Conservation (phyloP, 2,329 filamentous ascomycete species). For the Penicillium sp. region DNA sequence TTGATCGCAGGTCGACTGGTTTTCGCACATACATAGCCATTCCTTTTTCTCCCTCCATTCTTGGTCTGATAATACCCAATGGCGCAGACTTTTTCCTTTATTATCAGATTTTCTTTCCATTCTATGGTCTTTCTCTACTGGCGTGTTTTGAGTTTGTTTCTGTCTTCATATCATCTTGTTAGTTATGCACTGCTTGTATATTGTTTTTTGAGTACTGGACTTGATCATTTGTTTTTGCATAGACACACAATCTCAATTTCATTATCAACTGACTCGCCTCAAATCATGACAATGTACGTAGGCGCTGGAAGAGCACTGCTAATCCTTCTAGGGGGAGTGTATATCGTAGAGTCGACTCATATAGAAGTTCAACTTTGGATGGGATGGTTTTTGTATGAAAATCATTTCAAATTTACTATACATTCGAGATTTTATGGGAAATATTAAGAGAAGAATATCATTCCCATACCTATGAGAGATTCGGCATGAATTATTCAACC, state of each 20-base stretch:
- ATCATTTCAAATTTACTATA: neutral
- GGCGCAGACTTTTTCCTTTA: slow-evolving; percentile 14
- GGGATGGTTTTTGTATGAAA: neutral
- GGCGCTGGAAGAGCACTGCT: too few relatives aligned
- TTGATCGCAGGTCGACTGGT: slow-evolving; percentile 32
- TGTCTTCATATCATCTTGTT: neutral
- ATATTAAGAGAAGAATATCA: slow-evolving; percentile 1
- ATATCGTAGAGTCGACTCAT: neutral
- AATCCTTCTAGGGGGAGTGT: neutral
- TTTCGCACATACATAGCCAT: slow-evolving; percentile 20
- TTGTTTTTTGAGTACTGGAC: neutral
- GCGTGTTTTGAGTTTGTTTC: neutral
- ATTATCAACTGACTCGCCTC: neutral
- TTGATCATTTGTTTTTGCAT: neutral
- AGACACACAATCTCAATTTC: neutral
- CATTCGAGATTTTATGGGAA: neutral
- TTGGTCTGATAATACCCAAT: slow-evolving; percentile 23
- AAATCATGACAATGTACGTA: neutral
- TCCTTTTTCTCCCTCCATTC: slow-evolving; percentile 14
- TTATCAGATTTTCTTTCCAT: neutral
- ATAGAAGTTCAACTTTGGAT: neutral
- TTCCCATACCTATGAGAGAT: slow-evolving; percentile 9
- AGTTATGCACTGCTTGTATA: neutral
- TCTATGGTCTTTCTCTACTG: neutral
- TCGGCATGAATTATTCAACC: slow-evolving; percentile 11